Conservation (phyloP, 179 eudicot species). For the Sideroxylon spinosum region DNA sequence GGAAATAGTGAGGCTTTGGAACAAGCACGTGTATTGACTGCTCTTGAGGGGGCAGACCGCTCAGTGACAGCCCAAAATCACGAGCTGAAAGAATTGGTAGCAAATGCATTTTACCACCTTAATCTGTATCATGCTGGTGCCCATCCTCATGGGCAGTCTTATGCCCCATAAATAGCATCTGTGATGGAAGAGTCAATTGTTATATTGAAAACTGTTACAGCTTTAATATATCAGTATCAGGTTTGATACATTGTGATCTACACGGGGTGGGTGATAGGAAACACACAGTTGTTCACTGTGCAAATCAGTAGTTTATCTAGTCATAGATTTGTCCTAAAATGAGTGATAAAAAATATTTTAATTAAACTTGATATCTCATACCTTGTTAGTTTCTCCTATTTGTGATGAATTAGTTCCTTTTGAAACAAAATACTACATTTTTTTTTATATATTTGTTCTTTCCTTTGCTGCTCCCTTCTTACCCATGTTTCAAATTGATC, state of each 20-base stretch:
- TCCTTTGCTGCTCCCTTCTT: neutral
- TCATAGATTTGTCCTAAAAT: neutral
- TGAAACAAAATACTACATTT: neutral
- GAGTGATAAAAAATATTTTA: neutral
- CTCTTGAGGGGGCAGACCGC: conserved; percentile 55
- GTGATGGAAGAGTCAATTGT: neutral
- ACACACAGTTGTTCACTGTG: neutral
- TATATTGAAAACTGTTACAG: neutral
- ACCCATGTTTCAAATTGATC: neutral
- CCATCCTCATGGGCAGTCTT: conserved; percentile 27
- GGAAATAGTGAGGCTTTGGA: conserved; percentile 49
- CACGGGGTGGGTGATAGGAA: neutral
- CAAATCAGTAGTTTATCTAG: neutral
- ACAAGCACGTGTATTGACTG: conserved; percentile 48
- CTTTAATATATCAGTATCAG: neutral
- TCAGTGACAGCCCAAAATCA: conserved; percentile 37
- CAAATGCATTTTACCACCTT: conserved; percentile 51
- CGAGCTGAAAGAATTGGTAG: conserved; percentile 46
- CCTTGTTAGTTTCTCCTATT: neutral
- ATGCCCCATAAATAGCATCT: neutral
- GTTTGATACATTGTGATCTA: neutral
- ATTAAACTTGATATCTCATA: neutral
- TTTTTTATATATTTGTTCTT: neutral
- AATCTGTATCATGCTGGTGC: conserved; percentile 40
- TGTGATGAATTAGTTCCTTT: neutral